Evolutionary conservation across 208 protist species (phyloP).

Genomic region (Leishmania lainsoni): DNA sequence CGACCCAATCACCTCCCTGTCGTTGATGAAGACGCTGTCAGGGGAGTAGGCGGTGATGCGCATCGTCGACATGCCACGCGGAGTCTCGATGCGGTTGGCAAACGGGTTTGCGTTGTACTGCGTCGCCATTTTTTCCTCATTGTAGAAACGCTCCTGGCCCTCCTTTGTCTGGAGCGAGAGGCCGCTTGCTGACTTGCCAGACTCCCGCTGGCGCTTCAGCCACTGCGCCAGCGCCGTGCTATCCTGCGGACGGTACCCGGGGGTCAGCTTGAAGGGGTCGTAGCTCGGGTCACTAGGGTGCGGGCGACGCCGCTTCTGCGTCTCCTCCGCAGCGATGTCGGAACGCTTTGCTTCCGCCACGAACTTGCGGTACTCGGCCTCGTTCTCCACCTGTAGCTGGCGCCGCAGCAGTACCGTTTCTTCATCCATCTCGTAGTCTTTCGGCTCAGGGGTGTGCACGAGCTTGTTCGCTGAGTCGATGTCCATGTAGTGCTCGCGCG

Average conservation of each 20-base stretch:
- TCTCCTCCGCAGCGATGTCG: slow-evolving; percentile 59
- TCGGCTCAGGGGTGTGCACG: slow-evolving; percentile 52
- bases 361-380: slow-evolving; percentile 88
- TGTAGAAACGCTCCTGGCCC: slow-evolving; percentile 90
- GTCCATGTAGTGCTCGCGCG: slow-evolving; percentile 70
- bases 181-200: slow-evolving; percentile 73
- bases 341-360: slow-evolving; percentile 78
- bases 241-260: slow-evolving; percentile 86
- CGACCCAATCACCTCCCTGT: slow-evolving; percentile 90
- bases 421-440: slow-evolving; percentile 86
- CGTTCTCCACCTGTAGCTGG: slow-evolving; percentile 88
- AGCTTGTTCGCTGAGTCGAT: slow-evolving; percentile 66
- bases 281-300: slow-evolving; percentile 90
- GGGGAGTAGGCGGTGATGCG: slow-evolving; percentile 86
- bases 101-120: slow-evolving; percentile 91
- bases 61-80: slow-evolving; percentile 72
- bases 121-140: slow-evolving; percentile 93
- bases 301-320: slow-evolving; percentile 67
- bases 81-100: slow-evolving; percentile 78
- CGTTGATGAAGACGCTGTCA: slow-evolving; percentile 88
- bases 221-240: slow-evolving; percentile 81
- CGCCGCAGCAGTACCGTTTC: slow-evolving; percentile 78
- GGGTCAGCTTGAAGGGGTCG: slow-evolving; percentile 87
- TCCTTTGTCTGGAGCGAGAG: slow-evolving; percentile 78
- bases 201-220: slow-evolving; percentile 88